phyloP scores from a whole-genome alignment of 78 protist genomes.

The Diacronema lutheri region DNA sequence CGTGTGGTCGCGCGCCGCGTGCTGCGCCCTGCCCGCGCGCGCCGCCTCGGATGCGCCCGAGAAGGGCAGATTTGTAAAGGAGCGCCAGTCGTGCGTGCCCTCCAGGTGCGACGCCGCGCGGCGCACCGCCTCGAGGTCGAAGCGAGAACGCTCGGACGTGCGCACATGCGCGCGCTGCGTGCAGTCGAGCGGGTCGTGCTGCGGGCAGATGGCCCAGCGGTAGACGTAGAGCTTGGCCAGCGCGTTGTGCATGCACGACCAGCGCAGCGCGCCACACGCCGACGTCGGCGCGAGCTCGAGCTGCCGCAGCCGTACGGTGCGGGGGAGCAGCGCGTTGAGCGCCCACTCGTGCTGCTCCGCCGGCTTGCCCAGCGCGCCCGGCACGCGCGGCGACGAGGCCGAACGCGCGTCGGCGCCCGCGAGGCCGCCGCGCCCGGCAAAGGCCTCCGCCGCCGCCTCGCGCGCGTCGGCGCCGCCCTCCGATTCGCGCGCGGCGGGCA shows the following conservation, averaged over 20 bases:
- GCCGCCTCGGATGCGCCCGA: neutral
- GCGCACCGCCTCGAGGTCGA: neutral
- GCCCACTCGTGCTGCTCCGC: too few relatives aligned
- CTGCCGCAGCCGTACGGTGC: neutral
- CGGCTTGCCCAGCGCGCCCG: neutral
- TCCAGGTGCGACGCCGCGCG: neutral
- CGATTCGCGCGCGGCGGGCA: neutral
- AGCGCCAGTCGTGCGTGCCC: neutral
- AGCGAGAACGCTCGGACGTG: neutral
- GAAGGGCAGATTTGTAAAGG: neutral
- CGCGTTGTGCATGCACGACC: too few relatives aligned
- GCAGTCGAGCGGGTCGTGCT: neutral
- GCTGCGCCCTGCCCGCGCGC: neutral
- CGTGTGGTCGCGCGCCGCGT: neutral
- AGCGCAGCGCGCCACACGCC: neutral
- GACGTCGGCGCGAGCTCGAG: neutral
- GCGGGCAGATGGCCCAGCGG: neutral
- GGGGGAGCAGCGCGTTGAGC: neutral
- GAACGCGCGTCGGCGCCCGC: too few relatives aligned
- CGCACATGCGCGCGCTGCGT: neutral
- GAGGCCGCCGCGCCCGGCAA: too few relatives aligned
- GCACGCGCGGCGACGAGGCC: neutral
- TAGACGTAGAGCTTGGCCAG: neutral
- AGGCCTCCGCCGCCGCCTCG: neutral
- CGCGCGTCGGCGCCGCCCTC: neutral